These are phyloP conservation scores for Ceratocystis smalleyi DNA, from an alignment of 2,329 filamentous ascomycete genomes.

Conservation along the genomic window DNA sequence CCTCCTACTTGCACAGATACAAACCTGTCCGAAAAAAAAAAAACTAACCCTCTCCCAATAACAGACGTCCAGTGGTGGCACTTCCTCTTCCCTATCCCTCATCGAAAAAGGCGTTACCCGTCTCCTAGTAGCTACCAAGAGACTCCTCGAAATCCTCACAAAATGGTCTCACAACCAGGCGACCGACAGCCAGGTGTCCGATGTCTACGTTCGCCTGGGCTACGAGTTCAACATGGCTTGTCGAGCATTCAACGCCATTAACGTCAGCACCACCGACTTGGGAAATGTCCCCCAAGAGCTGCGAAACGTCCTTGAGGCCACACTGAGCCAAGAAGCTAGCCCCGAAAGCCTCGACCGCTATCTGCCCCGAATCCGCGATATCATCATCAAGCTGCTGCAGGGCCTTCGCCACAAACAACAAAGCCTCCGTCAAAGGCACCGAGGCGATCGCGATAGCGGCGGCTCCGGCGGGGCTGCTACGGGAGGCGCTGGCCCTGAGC, in stretches of 20 bases:
- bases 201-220: slow-evolving; percentile 91
- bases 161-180: slow-evolving; percentile 91
- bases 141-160: slow-evolving; percentile 90
- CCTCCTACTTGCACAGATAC: neutral
- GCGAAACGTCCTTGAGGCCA: slow-evolving; percentile 83
- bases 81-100: slow-evolving; percentile 67
- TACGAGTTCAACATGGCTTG: slow-evolving; percentile 99
- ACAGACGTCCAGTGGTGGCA: slow-evolving; percentile 38
- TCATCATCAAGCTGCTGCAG: slow-evolving; percentile 94
- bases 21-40: no score
- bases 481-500: slow-evolving; percentile 26
- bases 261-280: slow-evolving; percentile 84
- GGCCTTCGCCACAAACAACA: slow-evolving; percentile 95
- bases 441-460: slow-evolving; percentile 37
- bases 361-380: slow-evolving; percentile 85
- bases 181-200: slow-evolving; percentile 87
- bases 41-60: neutral
- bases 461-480: slow-evolving; percentile 8
- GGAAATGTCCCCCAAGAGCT: slow-evolving; percentile 89
- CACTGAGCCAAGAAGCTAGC: slow-evolving; percentile 89
- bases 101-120: slow-evolving; percentile 99
- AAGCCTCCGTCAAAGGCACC: slow-evolving; percentile 53
- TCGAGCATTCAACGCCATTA: slow-evolving; percentile 89
- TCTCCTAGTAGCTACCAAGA: slow-evolving; percentile 91
- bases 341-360: slow-evolving; percentile 87